phyloP scores from a whole-genome alignment of 163 green algal species.

The Chlorella variabilis region DNA sequence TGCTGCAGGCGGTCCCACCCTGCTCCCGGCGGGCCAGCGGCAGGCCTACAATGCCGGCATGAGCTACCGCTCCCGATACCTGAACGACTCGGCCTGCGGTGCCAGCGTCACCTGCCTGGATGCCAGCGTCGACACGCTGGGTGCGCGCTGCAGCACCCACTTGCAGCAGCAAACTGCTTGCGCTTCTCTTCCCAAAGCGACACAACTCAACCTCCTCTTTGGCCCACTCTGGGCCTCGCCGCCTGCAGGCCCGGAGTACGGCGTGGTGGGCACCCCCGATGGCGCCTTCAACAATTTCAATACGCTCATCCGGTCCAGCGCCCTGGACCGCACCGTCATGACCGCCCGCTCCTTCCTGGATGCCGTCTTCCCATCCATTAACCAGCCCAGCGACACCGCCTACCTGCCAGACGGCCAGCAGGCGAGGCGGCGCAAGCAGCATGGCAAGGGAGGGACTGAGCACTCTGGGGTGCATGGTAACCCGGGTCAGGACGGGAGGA shows the following conservation, averaged over 20 bases:
- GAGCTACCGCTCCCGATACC: slow-evolving; percentile 47
- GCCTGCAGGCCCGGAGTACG: slow-evolving; percentile 38
- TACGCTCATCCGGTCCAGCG: slow-evolving; percentile 38
- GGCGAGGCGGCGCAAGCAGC: background rate
- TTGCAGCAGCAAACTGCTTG: too few relatives aligned
- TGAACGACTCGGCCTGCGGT: slow-evolving; percentile 36
- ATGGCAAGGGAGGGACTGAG: too few relatives aligned
- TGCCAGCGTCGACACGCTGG: background rate
- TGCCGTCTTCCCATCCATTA: slow-evolving; percentile 43
- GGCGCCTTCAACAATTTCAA: slow-evolving; percentile 65
- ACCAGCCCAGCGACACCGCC: slow-evolving; percentile 1
- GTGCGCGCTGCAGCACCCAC: background rate
- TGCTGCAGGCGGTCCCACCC: slow-evolving; percentile 51
- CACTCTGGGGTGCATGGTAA: too few relatives aligned
- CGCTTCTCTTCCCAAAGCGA: too few relatives aligned
- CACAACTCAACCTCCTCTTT: too few relatives aligned
- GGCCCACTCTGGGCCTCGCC: too few relatives aligned
- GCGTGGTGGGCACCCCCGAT: slow-evolving; percentile 15
- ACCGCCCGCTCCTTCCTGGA: slow-evolving; percentile 50
- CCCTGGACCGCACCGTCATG: slow-evolving; percentile 61
- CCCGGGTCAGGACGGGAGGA: too few relatives aligned
- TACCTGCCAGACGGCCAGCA: slow-evolving; percentile 43
- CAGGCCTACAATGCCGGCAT: slow-evolving; percentile 52
- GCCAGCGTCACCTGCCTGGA: slow-evolving; percentile 30
- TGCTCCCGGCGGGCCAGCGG: slow-evolving; percentile 58